phyloP scores from a whole-genome alignment of 768 basidiomycete genomes.

The Sutorius australiensis region DNA sequence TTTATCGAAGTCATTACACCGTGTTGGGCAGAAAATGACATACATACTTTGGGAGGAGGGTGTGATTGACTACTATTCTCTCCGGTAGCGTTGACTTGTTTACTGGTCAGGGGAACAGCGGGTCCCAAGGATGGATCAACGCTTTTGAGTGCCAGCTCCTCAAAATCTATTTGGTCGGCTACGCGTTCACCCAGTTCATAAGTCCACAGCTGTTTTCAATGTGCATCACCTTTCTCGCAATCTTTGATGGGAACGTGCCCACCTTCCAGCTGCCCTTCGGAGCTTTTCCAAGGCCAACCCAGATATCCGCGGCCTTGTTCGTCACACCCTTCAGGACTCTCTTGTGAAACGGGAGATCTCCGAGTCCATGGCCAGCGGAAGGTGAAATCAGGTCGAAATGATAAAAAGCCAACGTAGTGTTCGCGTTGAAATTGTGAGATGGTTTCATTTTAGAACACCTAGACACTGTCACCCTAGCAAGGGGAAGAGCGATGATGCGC shows the following conservation, averaged over 20 bases:
- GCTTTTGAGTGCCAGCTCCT: slow-evolving; percentile 71
- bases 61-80: slow-evolving; percentile 6
- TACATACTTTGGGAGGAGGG: slow-evolving; percentile 13
- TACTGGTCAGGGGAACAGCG: slow-evolving; percentile 29
- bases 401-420: slow-evolving; percentile 39
- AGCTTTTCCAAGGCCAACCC: slow-evolving; percentile 68
- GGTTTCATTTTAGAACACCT: slow-evolving; percentile 9
- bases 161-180: slow-evolving; percentile 72
- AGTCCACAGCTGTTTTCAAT: slow-evolving; percentile 45
- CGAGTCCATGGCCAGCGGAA: slow-evolving; percentile 34
- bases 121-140: slow-evolving; percentile 70
- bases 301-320: slow-evolving; percentile 50
- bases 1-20: neutral
- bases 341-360: slow-evolving; percentile 24
- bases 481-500: slow-evolving; percentile 49
- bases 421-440: slow-evolving; percentile 6
- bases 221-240: slow-evolving; percentile 6
- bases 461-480: slow-evolving; percentile 25
- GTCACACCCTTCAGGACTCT: slow-evolving; percentile 43
- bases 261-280: slow-evolving; percentile 71
- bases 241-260: slow-evolving; percentile 19
- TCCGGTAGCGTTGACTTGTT: slow-evolving; percentile 14
- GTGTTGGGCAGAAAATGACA: neutral
- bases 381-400: slow-evolving; percentile 32
- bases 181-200: slow-evolving; percentile 65